Evolutionary conservation across 306 rosid species (phyloP), one percentile per base, ranked within the genome.

Genomic region (Urtica urens): DNA sequence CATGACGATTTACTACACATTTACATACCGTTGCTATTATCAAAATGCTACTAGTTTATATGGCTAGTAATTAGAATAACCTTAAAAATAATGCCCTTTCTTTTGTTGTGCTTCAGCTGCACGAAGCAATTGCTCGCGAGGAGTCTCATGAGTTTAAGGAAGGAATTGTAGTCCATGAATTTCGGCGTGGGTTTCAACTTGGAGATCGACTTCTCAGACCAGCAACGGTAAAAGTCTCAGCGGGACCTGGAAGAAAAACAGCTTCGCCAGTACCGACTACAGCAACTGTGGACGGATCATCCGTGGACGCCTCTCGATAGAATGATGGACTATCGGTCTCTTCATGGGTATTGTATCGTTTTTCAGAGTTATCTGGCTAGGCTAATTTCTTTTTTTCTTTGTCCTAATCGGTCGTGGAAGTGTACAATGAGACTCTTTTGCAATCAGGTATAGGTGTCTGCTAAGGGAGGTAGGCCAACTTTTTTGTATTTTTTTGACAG

Each of bases 51-150:
- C n/a, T n/a, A n/a, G n/a, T n/a, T n/a, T n/a, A n/a, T n/a, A n/a
- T n/a, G n/a, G n/a, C n/a, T n/a, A n/a, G n/a, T n/a, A n/a, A n/a
- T n/a, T n/a, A n/a, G n/a, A n/a, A n/a, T n/a, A n/a, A n/a, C n/a
- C n/a, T n/a, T n/a, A n/a, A n/a, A n/a, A n/a, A n/a, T n/a, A n/a
- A n/a, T n/a, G n/a, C n/a, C n/a, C n/a, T n/a, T n/a, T n/a, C n/a
- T n/a, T n/a, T n/a, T n/a, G n/a, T n/a, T n/a, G n/a, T 61, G 46
- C 38, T 56, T 29, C 53, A 90, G 97, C 50, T 74, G 23, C 97
- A 90, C 49, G 94, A 90, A 69, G 95, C 94, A 44, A 28, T 90
- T 62, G 93, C 69, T 20, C 86, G 95, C 1, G 97, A 81, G 79
- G 82, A 72, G 62, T 84, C 95, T 13, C 60, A 46, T 18, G 84